Evolutionary conservation across 225 moss, liverwort and hornwort genomes (phyloP).

Genomic region (Lunularia cruciata): DNA sequence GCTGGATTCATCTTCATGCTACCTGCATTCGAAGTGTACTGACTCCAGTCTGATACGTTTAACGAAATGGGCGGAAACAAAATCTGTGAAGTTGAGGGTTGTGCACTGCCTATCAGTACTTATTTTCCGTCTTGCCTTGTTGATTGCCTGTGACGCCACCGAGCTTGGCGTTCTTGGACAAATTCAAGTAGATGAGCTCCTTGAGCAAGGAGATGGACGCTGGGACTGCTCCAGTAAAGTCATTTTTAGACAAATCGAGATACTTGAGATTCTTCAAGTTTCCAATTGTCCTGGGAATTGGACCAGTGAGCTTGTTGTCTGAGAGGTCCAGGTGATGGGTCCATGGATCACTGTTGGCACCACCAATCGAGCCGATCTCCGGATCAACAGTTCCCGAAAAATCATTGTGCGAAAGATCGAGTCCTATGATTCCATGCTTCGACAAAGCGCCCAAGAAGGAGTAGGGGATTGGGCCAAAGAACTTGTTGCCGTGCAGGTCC

Average conservation of each 20-base stretch:
- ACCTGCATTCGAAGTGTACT: neutral
- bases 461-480: conserved; percentile 21
- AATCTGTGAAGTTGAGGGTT: neutral
- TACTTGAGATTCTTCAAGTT: conserved; percentile 11
- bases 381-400: neutral
- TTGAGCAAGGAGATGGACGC: conserved; percentile 4
- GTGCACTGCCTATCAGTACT: neutral
- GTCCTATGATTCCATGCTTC: conserved; percentile 3
- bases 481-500: conserved; percentile 21
- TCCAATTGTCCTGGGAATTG: conserved; percentile 11
- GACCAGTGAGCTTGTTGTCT: conserved; percentile 22
- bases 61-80: neutral
- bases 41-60: neutral
- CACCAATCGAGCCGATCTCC: conserved; percentile 4
- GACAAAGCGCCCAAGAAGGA: conserved; percentile 20
- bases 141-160: neutral
- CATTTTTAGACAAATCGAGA: conserved; percentile 31
- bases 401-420: conserved; percentile 11
- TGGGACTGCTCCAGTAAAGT: conserved; percentile 23
- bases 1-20: conserved; percentile 2
- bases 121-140: neutral
- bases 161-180: conserved; percentile 8
- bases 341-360: neutral
- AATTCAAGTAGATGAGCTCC: conserved; percentile 9
- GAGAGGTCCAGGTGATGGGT: conserved; percentile 22